These are phyloP conservation scores for Carallia pectinifolia DNA, from an alignment of 345 rosid genomes.

Conservation along the genomic window DNA sequence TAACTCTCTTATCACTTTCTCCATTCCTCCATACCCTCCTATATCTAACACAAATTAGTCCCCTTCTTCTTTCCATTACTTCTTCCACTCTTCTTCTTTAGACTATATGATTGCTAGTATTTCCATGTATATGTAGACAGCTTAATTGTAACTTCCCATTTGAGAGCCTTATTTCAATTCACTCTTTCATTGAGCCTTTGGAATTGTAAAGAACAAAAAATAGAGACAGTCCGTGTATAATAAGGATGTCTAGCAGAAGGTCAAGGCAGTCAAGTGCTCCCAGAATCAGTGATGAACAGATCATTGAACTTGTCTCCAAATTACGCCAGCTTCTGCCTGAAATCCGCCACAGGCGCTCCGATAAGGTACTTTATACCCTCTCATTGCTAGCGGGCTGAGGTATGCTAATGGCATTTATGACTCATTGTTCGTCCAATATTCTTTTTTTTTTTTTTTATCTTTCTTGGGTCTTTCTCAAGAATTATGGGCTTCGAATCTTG, in stretches of 20 bases:
- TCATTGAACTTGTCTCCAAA: slow-evolving; percentile 81
- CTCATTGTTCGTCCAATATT: not conserved
- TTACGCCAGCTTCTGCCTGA: slow-evolving; percentile 86
- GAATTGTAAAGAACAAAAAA: too few species aligned
- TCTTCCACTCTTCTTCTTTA: slow-evolving; percentile 8
- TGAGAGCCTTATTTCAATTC: not conserved
- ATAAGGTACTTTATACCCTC: slow-evolving; percentile 49
- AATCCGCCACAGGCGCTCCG: slow-evolving; percentile 74
- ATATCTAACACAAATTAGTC: slow-evolving; percentile 9
- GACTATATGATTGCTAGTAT: not conserved
- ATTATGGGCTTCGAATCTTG: not conserved
- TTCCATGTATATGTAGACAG: not conserved
- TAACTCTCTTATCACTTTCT: slow-evolving; percentile 50
- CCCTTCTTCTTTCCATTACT: slow-evolving; percentile 13
- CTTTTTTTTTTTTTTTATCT: not conserved
- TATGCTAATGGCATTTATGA: not conserved
- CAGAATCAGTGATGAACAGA: slow-evolving; percentile 89
- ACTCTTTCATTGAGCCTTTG: too few species aligned
- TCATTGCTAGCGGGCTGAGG: not conserved
- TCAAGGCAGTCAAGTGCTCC: slow-evolving; percentile 72
- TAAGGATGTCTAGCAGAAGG: slow-evolving; percentile 80
- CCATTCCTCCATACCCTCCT: slow-evolving; percentile 38
- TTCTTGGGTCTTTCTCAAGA: not conserved
- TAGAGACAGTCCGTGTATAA: not conserved
- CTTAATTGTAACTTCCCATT: not conserved